Evolutionary conservation across 2,329 filamentous ascomycete species (phyloP).

Genomic region (Ophiostoma sp.): DNA sequence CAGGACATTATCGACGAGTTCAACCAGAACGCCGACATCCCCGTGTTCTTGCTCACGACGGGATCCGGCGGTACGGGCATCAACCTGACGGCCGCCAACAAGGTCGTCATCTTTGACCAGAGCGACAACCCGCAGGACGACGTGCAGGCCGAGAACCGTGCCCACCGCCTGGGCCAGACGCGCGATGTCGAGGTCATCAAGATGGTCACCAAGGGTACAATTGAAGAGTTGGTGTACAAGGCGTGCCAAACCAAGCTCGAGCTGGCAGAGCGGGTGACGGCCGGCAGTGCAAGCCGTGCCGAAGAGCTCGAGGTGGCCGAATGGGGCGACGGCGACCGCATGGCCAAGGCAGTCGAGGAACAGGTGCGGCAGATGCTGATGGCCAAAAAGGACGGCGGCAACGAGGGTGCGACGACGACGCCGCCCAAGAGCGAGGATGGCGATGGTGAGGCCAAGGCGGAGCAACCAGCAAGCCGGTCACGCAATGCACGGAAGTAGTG

Average conservation of each 20-base stretch:
- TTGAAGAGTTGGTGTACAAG: slow-evolving; percentile 91
- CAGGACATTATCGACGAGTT: slow-evolving; percentile 89
- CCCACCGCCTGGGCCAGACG: slow-evolving; percentile 90
- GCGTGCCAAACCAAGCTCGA: slow-evolving; percentile 91
- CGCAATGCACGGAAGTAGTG: slow-evolving; percentile 1
- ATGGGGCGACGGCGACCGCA: slow-evolving; percentile 33
- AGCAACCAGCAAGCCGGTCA: background rate
- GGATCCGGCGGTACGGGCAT: slow-evolving; percentile 96
- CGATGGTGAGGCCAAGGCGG: background rate
- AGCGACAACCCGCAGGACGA: slow-evolving; percentile 99
- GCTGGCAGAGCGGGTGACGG: slow-evolving; percentile 66
- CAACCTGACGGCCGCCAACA: slow-evolving; percentile 93
- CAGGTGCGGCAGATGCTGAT: slow-evolving; percentile 48
- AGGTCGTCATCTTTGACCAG: slow-evolving; percentile 95
- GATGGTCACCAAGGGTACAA: slow-evolving; percentile 75
- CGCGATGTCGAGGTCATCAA: slow-evolving; percentile 87
- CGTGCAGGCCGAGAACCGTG: slow-evolving; percentile 95
- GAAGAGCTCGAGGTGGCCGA: slow-evolving; percentile 38
- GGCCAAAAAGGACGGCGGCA: slow-evolving; percentile 14
- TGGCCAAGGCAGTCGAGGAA: slow-evolving; percentile 42
- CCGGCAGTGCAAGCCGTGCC: slow-evolving; percentile 25
- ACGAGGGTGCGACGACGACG: slow-evolving; percentile 16
- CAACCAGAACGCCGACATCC: slow-evolving; percentile 71
- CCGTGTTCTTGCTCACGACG: slow-evolving; percentile 90
- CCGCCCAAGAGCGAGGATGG: slow-evolving; percentile 18